These are phyloP conservation scores for Drosera capensis DNA, from an alignment of 148 eudicot genomes.

Conservation along the genomic window DNA sequence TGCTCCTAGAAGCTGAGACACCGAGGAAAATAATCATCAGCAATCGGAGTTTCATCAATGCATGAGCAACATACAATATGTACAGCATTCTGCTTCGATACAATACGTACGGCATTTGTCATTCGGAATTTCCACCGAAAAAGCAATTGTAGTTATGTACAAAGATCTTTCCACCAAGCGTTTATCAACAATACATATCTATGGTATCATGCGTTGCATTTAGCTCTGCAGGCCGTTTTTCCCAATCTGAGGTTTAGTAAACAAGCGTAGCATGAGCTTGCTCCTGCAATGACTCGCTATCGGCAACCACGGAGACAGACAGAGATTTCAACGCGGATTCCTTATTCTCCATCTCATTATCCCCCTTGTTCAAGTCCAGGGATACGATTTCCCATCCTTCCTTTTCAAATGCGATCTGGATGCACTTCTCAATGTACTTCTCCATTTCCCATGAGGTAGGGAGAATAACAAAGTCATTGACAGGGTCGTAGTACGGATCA, in stretches of 20 bases:
- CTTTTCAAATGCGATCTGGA: slow-evolving; percentile 28
- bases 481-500: slow-evolving; percentile 87
- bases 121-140: too few relatives aligned
- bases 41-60: too few relatives aligned
- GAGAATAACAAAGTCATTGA: slow-evolving; percentile 76
- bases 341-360: slow-evolving; percentile 3
- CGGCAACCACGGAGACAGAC: slow-evolving; percentile 13
- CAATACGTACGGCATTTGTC: too few relatives aligned
- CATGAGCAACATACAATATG: too few relatives aligned
- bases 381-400: slow-evolving; percentile 84
- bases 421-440: slow-evolving; percentile 26
- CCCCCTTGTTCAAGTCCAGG: slow-evolving; percentile 12
- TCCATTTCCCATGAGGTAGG: slow-evolving; percentile 70
- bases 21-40: too few relatives aligned
- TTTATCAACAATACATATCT: too few relatives aligned
- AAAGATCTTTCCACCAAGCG: too few relatives aligned
- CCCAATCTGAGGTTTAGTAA: slow-evolving; percentile 22
- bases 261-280: slow-evolving; percentile 30
- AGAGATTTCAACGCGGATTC: slow-evolving; percentile 22
- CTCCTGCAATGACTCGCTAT: slow-evolving; percentile 15
- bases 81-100: too few relatives aligned
- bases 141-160: too few relatives aligned
- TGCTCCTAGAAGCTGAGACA: too few relatives aligned
- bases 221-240: slow-evolving; percentile 34
- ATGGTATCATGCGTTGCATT: too few relatives aligned